Evolutionary conservation across 2,329 filamentous ascomycete species (phyloP), one percentile per base, ranked within the genome.

Genomic region (Aspergillus sp.): DNA sequence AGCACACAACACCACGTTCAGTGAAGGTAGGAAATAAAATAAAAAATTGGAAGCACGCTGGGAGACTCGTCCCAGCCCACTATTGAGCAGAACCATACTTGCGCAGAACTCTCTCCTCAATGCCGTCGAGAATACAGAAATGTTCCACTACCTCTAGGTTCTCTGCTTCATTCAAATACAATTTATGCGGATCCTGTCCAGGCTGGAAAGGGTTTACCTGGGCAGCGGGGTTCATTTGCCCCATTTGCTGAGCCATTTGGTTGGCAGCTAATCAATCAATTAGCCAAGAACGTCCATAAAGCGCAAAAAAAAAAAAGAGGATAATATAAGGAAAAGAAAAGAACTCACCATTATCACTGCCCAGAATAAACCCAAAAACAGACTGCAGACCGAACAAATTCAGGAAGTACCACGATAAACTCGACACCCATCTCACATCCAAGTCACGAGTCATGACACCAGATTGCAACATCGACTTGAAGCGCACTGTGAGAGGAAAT

Each of bases 401-500:
- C 64, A 99, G 80, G 72, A 99, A 98, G 80, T 99, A 99, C 93
- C 95, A 99, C 59, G 92, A 96, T 75, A 99, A 87, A 76, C 92
- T 96, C 1, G 93, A 97, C 78, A 99, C 96, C 95, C 95, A 99
- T 76, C 93, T 85, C 11, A 96, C 95, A 71, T 99, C 96, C 79
- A 99, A 88, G 73, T 99, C 95, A 69, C 88, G 89, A 24, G 96
- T 99, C 62, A 92, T 92, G 44, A 99, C 93, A 68, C 95, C 95
- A 42, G 93, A 93, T 79, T 99, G 95, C 53, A 99, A 83, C 95
- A 99, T 99, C 66, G 91, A 95, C 83, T 99, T 99, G 84, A 99
- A 99, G 75, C 96, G 96, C 75, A 97, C 93, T 32, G 95, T 99
- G 64, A 99, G 84, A 3, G 96, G 95, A 75, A 99, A 99, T 0